These are phyloP conservation scores for Leishmania tropica DNA, from an alignment of 208 protist genomes.

Conservation along the genomic window DNA sequence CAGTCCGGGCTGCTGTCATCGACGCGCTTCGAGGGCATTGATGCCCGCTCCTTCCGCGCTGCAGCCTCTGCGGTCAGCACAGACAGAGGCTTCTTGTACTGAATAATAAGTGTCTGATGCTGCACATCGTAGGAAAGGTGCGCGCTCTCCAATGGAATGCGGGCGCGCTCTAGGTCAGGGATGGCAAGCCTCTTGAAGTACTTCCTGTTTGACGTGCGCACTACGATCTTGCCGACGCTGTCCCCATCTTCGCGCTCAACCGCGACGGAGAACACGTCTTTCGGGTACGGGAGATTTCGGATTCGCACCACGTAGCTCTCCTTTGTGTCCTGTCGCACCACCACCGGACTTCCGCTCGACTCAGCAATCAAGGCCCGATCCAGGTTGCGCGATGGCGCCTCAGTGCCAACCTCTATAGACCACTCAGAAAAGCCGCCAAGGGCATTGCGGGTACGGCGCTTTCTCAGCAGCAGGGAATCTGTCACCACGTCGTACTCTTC, in stretches of 20 bases:
- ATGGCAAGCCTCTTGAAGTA: constrained; percentile 94
- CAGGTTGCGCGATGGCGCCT: constrained; percentile 54
- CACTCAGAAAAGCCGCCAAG: constrained; percentile 88
- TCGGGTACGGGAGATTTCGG: constrained; percentile 92
- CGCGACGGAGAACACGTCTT: constrained; percentile 79
- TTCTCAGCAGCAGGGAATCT: constrained; percentile 91
- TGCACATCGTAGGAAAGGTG: constrained; percentile 85
- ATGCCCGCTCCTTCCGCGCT: constrained; percentile 77
- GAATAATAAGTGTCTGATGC: constrained; percentile 93
- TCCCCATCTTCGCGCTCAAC: constrained; percentile 66
- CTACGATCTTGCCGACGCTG: constrained; percentile 83
- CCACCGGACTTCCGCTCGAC: constrained; percentile 68
- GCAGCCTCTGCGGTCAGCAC: constrained; percentile 73
- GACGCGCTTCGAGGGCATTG: constrained; percentile 67
- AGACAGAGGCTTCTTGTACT: constrained; percentile 90
- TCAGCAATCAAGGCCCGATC: constrained; percentile 78
- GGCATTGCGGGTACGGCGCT: constrained; percentile 64
- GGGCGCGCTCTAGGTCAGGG: constrained; percentile 72
- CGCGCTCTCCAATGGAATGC: constrained; percentile 59
- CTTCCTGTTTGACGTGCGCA: constrained; percentile 96
- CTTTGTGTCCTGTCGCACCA: constrained; percentile 85
- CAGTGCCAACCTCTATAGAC: constrained; percentile 88
- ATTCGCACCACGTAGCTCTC: constrained; percentile 90
- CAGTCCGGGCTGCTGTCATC: constrained; percentile 59
- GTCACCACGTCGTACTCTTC: constrained; percentile 95